Percentiles rank a stretch among this genome's conserved stretches.
These are phyloP conservation scores for Chrysopogon serrulatus DNA, from an alignment of 176 grass and related monocot genomes.

Conservation along the genomic window DNA sequence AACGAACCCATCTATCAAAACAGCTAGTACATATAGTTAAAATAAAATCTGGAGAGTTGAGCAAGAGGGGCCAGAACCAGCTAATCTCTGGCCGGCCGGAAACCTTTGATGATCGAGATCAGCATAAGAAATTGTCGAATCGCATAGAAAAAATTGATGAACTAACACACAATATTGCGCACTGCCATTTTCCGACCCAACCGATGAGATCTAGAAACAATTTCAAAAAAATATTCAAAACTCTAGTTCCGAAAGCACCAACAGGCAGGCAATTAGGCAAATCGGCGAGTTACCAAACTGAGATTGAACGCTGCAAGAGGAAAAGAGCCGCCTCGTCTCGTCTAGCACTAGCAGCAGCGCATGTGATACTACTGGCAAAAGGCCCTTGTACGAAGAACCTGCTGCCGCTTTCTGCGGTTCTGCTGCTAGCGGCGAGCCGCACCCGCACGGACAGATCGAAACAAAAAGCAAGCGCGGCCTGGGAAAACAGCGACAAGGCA, in stretches of 20 bases:
- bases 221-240: not conserved
- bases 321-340: not conserved
- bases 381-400: not conserved
- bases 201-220: not conserved
- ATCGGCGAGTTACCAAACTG: not conserved
- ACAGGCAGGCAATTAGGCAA: not conserved
- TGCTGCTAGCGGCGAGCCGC: not conserved
- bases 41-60: not conserved
- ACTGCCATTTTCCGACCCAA: not conserved
- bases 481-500: conserved; percentile 9
- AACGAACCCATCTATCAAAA: not conserved
- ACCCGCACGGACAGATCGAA: not conserved
- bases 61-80: not conserved
- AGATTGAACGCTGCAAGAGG: not conserved
- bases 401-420: not conserved
- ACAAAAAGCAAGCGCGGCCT: not conserved
- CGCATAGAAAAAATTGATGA: not conserved
- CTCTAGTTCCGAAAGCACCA: not conserved
- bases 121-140: not conserved
- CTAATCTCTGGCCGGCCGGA: not conserved
- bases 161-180: not conserved
- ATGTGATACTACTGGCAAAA: not conserved
- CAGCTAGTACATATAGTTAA: not conserved
- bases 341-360: conserved; percentile 6
- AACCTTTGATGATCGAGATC: not conserved